phyloP scores from a whole-genome alignment of 345 rosid species.

The Moricandia arvensis region DNA sequence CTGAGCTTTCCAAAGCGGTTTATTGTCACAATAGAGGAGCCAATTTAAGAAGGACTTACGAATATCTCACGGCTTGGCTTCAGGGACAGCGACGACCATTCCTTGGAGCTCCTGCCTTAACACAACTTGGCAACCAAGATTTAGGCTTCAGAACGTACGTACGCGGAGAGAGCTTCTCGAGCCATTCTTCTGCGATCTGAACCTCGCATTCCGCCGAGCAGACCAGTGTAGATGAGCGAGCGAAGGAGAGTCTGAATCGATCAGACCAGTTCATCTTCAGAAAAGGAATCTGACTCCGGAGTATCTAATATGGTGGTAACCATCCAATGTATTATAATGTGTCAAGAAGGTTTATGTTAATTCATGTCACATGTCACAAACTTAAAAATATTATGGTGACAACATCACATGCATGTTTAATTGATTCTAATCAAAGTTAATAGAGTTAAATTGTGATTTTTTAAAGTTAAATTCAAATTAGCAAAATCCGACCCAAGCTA shows the following conservation, averaged over 20 bases:
- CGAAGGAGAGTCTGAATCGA: slow-evolving; percentile 69
- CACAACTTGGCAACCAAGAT: slow-evolving; percentile 94
- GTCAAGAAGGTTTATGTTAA: too few relatives aligned
- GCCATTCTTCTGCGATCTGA: slow-evolving; percentile 94
- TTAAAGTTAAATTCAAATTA: too few relatives aligned
- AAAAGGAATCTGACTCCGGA: too few relatives aligned
- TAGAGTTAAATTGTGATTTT: too few relatives aligned
- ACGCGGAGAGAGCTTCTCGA: slow-evolving; percentile 76
- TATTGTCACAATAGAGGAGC: slow-evolving; percentile 22
- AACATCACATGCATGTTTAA: too few relatives aligned
- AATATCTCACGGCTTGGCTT: slow-evolving; percentile 94
- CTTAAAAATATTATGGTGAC: too few relatives aligned
- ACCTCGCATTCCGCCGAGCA: slow-evolving; percentile 97
- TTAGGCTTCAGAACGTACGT: slow-evolving; percentile 75
- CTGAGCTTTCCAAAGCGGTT: neutral
- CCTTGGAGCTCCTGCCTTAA: slow-evolving; percentile 77
- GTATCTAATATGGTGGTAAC: too few relatives aligned
- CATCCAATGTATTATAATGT: too few relatives aligned
- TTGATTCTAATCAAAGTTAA: too few relatives aligned
- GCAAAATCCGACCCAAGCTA: too few relatives aligned
- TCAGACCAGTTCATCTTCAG: too few relatives aligned
- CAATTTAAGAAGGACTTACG: slow-evolving; percentile 39
- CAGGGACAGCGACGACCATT: slow-evolving; percentile 97
- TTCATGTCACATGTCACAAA: too few relatives aligned
- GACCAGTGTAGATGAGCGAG: slow-evolving; percentile 64